Base-by-base conservation (phyloP, 2,329 filamentous ascomycete genomes). In the Malbranchea zuffiana region DNA sequence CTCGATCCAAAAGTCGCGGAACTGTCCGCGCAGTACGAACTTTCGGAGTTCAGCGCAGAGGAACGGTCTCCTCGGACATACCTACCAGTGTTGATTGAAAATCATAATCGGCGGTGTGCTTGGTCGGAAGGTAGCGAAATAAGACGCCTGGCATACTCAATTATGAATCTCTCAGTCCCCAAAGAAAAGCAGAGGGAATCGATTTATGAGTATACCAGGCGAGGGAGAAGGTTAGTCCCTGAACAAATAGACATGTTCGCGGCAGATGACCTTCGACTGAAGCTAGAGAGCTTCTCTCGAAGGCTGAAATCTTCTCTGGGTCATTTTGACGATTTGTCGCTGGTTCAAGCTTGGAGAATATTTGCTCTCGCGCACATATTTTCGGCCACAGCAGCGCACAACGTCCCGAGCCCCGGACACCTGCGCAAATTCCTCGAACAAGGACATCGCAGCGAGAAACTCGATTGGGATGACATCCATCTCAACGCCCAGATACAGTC, bases 1-100 rank as follows among this genome's bases (percentile, higher is more conserved):
- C 26, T 71, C 23, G 69, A 75, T 49, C 63, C 68, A 5, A 62
- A 68, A 18, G 54, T 69, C 7, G 69, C 66, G 1, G 72, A 75
- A 48, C 50, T 71, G 19, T 57, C 68, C 29, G 59, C 66, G 41
- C 65, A 72, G 44, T 61, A 62, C 40, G 44, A 53, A 29, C 32
- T 41, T 20, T 46, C 48, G 11, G 42, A 44, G 19, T 36, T 49
- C 4, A 45, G 47, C 30, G 24, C 47, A 4, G 26, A 35, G 12
- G 39, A 39, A 2, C 43, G 55, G 2, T 40, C 45, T 1, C 49
- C 59, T 8, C 57, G 67, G 26, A 66, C 83, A 8, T 87, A 80
- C 51, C 65, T 86, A 1, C 77, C 79, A 0, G 65, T 78, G 15
- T 54, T 85, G 0, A 59, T 76, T 6, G 75, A 80, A 44, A 69